A percentile compares a stretch with the other conserved stretches of the same genome.
Conservation (phyloP, 805 yeast genomes). For the Starmera caribaea region DNA sequence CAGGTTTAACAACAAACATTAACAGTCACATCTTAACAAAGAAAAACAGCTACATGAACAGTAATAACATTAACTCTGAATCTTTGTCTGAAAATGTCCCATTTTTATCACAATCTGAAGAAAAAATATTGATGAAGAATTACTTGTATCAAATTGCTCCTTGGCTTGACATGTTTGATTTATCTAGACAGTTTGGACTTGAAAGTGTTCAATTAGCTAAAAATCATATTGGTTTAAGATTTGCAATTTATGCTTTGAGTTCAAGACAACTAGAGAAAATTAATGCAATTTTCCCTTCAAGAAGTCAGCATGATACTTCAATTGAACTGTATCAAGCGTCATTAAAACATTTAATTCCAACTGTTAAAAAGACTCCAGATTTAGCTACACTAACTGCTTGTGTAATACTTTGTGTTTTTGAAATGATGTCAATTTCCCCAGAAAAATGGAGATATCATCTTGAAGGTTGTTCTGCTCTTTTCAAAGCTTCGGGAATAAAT, state of each 20-base stretch:
- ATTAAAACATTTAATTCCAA: constrained; percentile 23
- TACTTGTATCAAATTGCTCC: constrained; percentile 29
- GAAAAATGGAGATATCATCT: constrained; percentile 29
- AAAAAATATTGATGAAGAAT: constrained; percentile 21
- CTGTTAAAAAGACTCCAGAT: constrained; percentile 22
- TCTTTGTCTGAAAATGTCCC: constrained; percentile 5
- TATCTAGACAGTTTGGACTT: constrained; percentile 24
- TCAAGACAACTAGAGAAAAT: constrained; percentile 24
- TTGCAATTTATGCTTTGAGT: constrained; percentile 24
- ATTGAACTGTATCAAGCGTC: constrained; percentile 24
- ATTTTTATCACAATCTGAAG: constrained; percentile 23
- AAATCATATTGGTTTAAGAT: constrained; percentile 22
- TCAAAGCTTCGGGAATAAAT: constrained; percentile 27
- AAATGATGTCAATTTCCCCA: constrained; percentile 30
- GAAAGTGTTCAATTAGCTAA: constrained; percentile 28
- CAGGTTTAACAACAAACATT: background rate
- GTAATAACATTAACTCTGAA: too few species aligned
- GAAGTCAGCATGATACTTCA: constrained; percentile 11
- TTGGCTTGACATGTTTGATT: constrained; percentile 30
- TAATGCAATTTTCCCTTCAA: constrained; percentile 16
- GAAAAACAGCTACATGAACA: too few species aligned
- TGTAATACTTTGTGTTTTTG: constrained; percentile 32
- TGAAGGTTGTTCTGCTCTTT: constrained; percentile 28
- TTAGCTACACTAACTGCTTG: constrained; percentile 26
- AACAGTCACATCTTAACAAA: background rate